Percentiles rank a stretch among this genome's conserved stretches.
phyloP scores from a whole-genome alignment of 2,329 filamentous ascomycete genomes.

The Xylariaceae sp. region DNA sequence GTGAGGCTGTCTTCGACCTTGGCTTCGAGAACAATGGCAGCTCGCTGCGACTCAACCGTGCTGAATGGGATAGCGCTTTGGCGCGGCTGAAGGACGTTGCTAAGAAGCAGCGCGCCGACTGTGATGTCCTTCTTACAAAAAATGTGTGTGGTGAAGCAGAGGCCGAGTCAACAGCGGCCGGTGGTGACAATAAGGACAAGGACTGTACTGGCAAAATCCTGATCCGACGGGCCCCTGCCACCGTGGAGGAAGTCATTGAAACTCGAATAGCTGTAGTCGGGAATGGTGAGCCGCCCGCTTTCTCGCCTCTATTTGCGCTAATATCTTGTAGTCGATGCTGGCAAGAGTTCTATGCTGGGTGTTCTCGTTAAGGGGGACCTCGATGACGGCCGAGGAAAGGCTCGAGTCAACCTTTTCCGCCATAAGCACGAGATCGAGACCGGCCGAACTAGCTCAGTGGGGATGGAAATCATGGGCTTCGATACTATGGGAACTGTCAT shows the following conservation, averaged over 20 bases:
- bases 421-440: constrained; percentile 99
- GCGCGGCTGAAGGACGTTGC: constrained; percentile 69
- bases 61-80: constrained; percentile 78
- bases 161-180: constrained; percentile 58
- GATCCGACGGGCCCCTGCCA: constrained; percentile 74
- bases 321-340: constrained; percentile 76
- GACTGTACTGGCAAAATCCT: constrained; percentile 86
- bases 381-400: constrained; percentile 92
- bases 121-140: constrained; percentile 83
- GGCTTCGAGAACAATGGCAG: constrained; percentile 91
- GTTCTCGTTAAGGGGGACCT: constrained; percentile 94
- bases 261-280: constrained; percentile 96
- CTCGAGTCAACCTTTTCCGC: constrained; percentile 92
- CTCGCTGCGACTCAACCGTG: constrained; percentile 74
- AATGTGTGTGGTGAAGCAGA: constrained; percentile 83
- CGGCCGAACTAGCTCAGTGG: constrained; percentile 92
- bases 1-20: constrained; percentile 89
- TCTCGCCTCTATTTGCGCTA: constrained; percentile 10
- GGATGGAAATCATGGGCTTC: constrained; percentile 99
- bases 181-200: constrained; percentile 66
- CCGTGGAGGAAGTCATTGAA: constrained; percentile 88
- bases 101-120: constrained; percentile 71
- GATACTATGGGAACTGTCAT: constrained; percentile 85
- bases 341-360: constrained; percentile 94
- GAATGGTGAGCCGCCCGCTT: constrained; percentile 66